Conservation (phyloP, 257 asterid genomes). For the Fraxinus pennsylvanica region DNA sequence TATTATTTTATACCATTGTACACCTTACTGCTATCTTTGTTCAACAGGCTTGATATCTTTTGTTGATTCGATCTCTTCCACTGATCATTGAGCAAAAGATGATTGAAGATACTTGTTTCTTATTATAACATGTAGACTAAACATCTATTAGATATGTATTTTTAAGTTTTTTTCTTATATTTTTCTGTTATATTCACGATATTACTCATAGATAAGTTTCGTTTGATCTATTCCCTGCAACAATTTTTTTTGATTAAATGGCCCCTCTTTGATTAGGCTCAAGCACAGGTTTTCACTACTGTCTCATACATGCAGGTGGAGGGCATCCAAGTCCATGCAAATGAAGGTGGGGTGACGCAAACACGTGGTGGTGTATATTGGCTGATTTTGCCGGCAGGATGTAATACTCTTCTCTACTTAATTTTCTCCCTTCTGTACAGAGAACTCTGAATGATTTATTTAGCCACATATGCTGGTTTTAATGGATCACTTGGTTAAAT, state of each 20-base stretch:
- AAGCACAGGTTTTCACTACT: slow-evolving; percentile 15
- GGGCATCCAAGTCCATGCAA: slow-evolving; percentile 91
- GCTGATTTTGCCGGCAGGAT: slow-evolving; percentile 98
- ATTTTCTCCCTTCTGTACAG: slow-evolving; percentile 8
- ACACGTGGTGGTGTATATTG: slow-evolving; percentile 94
- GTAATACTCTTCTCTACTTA: slow-evolving; percentile 44
- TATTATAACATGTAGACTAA: not conserved
- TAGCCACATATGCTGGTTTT: not conserved
- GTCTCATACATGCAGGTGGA: slow-evolving; percentile 60
- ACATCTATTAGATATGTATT: not conserved
- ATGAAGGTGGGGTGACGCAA: slow-evolving; percentile 87
- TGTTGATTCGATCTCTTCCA: not conserved
- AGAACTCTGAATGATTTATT: not conserved
- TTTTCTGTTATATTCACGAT: not conserved
- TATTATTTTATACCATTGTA: not conserved
- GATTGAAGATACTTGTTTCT: not conserved
- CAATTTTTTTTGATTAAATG: not conserved
- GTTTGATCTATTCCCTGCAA: not conserved
- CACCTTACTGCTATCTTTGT: not conserved
- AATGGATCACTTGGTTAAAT: not conserved
- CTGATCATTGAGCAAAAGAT: not conserved
- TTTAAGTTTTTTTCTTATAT: not conserved
- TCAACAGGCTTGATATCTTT: not conserved
- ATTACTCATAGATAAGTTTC: not conserved
- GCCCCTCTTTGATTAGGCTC: slow-evolving; percentile 15